Percentiles rank a stretch among this genome's conserved stretches.
phyloP scores from a whole-genome alignment of 192 early-diverging fungal genomes.

The Glomus cerebriforme region DNA sequence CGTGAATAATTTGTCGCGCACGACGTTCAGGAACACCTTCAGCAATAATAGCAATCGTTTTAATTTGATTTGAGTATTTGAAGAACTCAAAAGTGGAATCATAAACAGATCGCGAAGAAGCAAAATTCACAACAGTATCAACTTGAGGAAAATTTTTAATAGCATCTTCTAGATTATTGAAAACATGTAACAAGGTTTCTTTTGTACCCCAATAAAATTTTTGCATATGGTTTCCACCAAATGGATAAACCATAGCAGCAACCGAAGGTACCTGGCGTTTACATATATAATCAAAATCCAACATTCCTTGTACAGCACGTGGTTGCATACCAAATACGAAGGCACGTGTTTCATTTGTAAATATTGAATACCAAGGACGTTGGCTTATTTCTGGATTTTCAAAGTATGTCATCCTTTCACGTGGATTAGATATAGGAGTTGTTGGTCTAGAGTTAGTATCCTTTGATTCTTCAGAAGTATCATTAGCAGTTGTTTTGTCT shows the following conservation, averaged over 20 bases:
- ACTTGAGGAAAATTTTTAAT: constrained; percentile 86
- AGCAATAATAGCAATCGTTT: constrained; percentile 96
- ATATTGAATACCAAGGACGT: constrained; percentile 55
- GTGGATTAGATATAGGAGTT: constrained; percentile 45
- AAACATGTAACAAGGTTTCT: constrained; percentile 94
- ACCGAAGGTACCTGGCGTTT: constrained; percentile 89
- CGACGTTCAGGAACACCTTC: constrained; percentile 98
- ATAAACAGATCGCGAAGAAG: constrained; percentile 93
- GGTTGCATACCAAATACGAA: constrained; percentile 99
- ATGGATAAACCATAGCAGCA: constrained; percentile 98
- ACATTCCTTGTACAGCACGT: constrained; percentile 98
- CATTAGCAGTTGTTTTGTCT: constrained; percentile 37
- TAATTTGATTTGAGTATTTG: constrained; percentile 75
- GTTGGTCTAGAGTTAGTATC: constrained; percentile 37
- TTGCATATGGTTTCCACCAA: constrained; percentile 97
- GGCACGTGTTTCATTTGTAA: constrained; percentile 80
- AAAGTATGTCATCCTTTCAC: constrained; percentile 56
- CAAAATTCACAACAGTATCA: constrained; percentile 97
- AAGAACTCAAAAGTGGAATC: constrained; percentile 92
- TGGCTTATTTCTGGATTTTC: constrained; percentile 48
- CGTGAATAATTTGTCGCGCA: constrained; percentile 86
- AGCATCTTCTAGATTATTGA: constrained; percentile 86
- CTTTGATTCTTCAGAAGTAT: constrained; percentile 30
- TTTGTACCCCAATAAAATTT: constrained; percentile 99
- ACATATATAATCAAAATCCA: constrained; percentile 99